These are phyloP conservation scores for Trichoderma afroharzianum DNA, from an alignment of 2,329 filamentous ascomycete genomes.

Conservation along the genomic window DNA sequence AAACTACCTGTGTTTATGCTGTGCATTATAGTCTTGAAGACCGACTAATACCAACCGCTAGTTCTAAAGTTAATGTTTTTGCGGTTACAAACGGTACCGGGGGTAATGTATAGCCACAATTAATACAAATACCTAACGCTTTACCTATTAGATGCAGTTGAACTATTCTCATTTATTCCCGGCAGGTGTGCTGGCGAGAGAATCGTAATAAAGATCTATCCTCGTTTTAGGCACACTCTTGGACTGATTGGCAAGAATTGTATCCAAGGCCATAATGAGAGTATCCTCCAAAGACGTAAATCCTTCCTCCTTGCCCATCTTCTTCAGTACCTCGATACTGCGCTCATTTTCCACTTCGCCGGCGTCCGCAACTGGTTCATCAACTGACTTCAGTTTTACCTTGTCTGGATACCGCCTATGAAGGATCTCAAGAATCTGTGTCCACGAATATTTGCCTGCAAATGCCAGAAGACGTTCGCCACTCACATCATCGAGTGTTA, in stretches of 20 bases:
- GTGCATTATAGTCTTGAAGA: too few species aligned
- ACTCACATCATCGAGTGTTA: background rate
- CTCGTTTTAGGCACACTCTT: background rate
- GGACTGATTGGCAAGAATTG: background rate
- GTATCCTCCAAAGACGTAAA: background rate
- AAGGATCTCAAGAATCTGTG: background rate
- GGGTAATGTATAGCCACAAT: too few species aligned
- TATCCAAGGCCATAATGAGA: background rate
- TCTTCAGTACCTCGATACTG: background rate
- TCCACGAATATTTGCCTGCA: background rate
- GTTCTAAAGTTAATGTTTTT: too few species aligned
- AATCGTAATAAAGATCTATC: background rate
- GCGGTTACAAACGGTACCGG: too few species aligned
- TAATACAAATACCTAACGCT: background rate
- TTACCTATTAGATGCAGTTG: background rate
- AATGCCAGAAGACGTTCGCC: background rate
- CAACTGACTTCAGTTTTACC: background rate
- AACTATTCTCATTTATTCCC: background rate
- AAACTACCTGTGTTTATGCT: too few species aligned
- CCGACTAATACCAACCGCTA: too few species aligned
- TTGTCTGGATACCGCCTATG: background rate
- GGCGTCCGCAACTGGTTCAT: background rate
- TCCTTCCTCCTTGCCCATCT: background rate
- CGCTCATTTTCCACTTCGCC: background rate
- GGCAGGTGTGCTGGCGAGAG: background rate